A percentile compares a stretch with the other conserved stretches of the same genome.
These are phyloP conservation scores for Betula pendula DNA, from an alignment of 306 rosid species.

Conservation along the genomic window DNA sequence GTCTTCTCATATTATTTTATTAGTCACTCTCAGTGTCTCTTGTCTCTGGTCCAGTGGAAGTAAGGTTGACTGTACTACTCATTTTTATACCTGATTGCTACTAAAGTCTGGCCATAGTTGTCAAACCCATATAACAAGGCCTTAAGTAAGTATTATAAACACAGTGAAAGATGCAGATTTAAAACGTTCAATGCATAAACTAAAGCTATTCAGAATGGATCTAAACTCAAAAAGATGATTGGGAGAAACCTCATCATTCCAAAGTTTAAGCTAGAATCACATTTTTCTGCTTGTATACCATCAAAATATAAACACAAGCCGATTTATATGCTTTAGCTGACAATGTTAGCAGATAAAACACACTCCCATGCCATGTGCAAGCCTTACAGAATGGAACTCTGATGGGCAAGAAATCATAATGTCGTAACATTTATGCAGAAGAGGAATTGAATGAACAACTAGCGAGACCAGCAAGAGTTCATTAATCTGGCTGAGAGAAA, in stretches of 20 bases:
- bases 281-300: neutral
- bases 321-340: neutral
- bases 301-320: neutral
- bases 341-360: neutral
- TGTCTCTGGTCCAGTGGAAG: too few species aligned
- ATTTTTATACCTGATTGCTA: too few species aligned
- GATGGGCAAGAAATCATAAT: neutral
- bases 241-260: neutral
- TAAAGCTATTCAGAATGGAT: neutral
- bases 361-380: neutral
- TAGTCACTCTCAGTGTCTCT: too few species aligned
- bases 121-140: too few species aligned
- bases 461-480: neutral
- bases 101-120: too few species aligned
- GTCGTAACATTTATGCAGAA: slow-evolving; percentile 14
- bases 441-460: neutral
- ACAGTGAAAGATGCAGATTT: neutral
- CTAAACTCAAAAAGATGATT: neutral
- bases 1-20: too few species aligned
- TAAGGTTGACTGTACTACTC: too few species aligned
- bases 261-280: neutral
- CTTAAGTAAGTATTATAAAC: too few species aligned
- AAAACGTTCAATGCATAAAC: neutral
- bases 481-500: slow-evolving; percentile 3
- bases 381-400: neutral